Evolutionary conservation across 495 filamentous ascomycete genomes (phyloP).

Genomic region (Gamarada debralockiae): DNA sequence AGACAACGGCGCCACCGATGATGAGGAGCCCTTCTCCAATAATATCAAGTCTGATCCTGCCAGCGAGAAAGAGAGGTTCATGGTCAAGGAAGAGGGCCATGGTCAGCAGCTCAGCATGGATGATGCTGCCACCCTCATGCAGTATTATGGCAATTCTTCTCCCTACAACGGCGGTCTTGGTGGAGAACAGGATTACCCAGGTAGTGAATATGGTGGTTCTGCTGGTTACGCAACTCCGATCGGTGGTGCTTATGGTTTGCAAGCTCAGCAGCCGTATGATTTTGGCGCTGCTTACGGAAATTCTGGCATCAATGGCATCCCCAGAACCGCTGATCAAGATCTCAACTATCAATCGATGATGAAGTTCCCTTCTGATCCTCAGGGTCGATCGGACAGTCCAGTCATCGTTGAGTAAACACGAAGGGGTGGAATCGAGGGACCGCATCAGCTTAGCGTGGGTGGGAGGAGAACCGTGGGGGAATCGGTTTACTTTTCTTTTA

Average conservation of each 20-base stretch:
- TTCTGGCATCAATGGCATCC: not conserved
- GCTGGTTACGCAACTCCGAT: constrained; percentile 7
- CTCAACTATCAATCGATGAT: constrained; percentile 3
- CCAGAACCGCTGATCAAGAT: not conserved
- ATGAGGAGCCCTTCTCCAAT: constrained; percentile 11
- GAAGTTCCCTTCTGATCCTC: constrained; percentile 1
- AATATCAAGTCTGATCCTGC: constrained; percentile 13
- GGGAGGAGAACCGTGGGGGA: too few species aligned
- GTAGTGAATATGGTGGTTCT: constrained; percentile 5
- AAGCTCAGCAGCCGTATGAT: constrained; percentile 3
- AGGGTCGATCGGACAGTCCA: constrained; percentile 12
- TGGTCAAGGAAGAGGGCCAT: constrained; percentile 7
- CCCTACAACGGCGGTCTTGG: not conserved
- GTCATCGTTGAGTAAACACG: constrained; percentile 14
- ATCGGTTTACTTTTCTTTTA: too few species aligned
- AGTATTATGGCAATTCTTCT: constrained; percentile 16
- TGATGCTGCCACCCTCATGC: constrained; percentile 15
- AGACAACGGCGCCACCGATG: constrained; percentile 11
- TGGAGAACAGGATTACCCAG: constrained; percentile 1
- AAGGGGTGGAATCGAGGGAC: too few species aligned
- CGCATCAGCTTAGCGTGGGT: too few species aligned
- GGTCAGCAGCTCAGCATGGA: constrained; percentile 6
- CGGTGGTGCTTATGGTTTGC: constrained; percentile 1
- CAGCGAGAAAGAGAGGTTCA: constrained; percentile 1
- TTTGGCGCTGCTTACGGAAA: not conserved